A percentile compares a stretch with the other conserved stretches of the same genome.
phyloP scores from a whole-genome alignment of 805 yeast genomes.

The Zygotorulaspora florentina region DNA sequence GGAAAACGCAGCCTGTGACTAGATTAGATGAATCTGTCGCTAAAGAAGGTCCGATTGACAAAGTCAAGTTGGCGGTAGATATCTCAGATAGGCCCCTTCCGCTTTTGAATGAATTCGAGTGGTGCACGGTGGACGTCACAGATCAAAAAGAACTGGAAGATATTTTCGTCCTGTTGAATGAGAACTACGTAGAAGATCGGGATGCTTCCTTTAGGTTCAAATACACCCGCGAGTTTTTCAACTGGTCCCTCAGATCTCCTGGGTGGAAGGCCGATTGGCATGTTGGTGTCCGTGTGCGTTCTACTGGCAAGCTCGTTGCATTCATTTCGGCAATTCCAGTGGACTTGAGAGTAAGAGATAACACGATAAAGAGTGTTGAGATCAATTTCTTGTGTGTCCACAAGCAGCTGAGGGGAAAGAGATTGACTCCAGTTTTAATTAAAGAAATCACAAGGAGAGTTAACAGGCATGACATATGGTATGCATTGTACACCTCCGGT shows the following conservation, averaged over 20 bases:
- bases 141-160: conserved; percentile 59
- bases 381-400: conserved; percentile 93
- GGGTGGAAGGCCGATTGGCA: conserved; percentile 90
- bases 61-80: conserved; percentile 60
- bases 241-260: conserved; percentile 93
- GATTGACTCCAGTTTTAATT: conserved; percentile 90
- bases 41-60: conserved; percentile 80
- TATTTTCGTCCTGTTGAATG: conserved; percentile 73
- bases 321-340: conserved; percentile 91
- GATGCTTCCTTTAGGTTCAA: conserved; percentile 91
- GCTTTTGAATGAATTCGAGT: conserved; percentile 75
- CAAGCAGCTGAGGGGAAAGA: conserved; percentile 86
- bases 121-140: conserved; percentile 74
- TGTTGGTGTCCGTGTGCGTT: conserved; percentile 84
- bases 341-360: conserved; percentile 54
- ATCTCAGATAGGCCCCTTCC: conserved; percentile 68
- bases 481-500: conserved; percentile 93
- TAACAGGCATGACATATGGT: conserved; percentile 83
- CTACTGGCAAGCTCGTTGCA: conserved; percentile 75
- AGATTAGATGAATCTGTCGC: conserved; percentile 62
- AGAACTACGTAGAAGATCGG: conserved; percentile 90
- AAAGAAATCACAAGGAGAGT: conserved; percentile 93
- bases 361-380: conserved; percentile 64
- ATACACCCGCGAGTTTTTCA: conserved; percentile 74
- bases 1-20: conserved; percentile 97